Percentiles rank a stretch among this genome's conserved stretches.
phyloP scores from a whole-genome alignment of 2,329 filamentous ascomycete species.

The Magnaporthales sp. region DNA sequence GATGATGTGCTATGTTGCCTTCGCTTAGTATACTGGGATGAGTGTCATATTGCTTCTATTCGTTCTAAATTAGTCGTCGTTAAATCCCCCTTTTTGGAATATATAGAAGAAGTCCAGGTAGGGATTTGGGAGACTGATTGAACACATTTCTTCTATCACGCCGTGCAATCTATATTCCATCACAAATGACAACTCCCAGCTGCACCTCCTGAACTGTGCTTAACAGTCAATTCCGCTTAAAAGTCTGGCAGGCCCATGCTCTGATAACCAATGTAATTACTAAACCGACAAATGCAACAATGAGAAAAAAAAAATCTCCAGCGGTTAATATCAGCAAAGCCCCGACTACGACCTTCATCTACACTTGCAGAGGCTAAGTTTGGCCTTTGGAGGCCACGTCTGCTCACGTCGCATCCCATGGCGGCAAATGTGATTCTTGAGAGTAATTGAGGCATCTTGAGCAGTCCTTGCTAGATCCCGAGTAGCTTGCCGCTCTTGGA shows the following conservation, averaged over 20 bases:
- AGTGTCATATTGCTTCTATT: neutral
- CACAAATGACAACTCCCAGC: neutral
- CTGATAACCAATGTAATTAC: neutral
- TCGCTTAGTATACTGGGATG: neutral
- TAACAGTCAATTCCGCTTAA: neutral
- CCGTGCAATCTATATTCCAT: too few relatives aligned
- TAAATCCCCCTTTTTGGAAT: too few relatives aligned
- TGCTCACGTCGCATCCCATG: neutral
- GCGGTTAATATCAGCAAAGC: neutral
- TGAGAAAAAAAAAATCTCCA: neutral
- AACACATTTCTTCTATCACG: too few relatives aligned
- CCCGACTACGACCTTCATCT: neutral
- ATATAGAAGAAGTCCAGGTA: too few relatives aligned
- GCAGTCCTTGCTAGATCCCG: neutral
- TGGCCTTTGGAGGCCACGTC: neutral
- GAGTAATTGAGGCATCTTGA: neutral
- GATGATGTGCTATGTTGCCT: too few relatives aligned
- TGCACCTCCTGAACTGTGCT: neutral
- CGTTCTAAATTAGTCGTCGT: neutral
- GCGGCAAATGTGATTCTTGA: neutral
- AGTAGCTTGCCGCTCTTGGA: neutral
- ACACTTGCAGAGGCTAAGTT: neutral
- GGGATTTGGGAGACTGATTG: too few relatives aligned
- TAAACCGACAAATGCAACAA: neutral
- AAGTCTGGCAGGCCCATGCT: neutral